Evolutionary conservation across 2,329 filamentous ascomycete genomes (phyloP), one percentile per base, ranked within the genome.

Genomic region (Microsporum audouinii): DNA sequence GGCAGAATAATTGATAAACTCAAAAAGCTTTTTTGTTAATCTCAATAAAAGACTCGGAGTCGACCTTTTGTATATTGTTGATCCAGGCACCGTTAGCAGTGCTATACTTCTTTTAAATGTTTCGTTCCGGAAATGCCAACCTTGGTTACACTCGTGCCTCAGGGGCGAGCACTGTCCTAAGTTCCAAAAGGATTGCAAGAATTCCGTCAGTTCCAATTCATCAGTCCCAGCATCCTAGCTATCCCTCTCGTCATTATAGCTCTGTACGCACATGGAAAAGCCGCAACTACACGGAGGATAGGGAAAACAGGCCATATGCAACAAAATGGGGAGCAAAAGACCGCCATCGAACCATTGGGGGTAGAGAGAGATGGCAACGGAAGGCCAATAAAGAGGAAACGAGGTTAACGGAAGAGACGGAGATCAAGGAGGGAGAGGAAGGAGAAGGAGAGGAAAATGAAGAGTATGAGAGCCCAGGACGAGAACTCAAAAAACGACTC

Each of bases 401-500:
- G 17, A 3, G 23, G 8, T 14, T 23, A 14, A 27, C 17, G 29
- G 12, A 39, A 36, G 34, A 29, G 6, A 29, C 1, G 23, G 34
- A 33, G n/a, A 3, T 39, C 17, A 5, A 10, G 49, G 23, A 33
- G 55, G 51, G 31, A 36, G 38, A 43, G 12, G 17, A 41, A 6
- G 51, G 17, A 5, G 60, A 43, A 5, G 51, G 7, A 43, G 39
- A 43, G n/a, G 39, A 58, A 33, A 17, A 36, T 57, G 33, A 34
- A 14, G 34, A 49, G 53, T 2, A 23, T n/a, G 60, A 38, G 14
- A 8, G 34, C 17, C 38, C 12, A 17, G 43, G 17, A 7, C 43
- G 31, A 5, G 23, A 33, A 59, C 55, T 62, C 62, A 51, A 51
- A 66, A 65, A 63, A 56, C 63, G 47, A 62, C 57, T 60, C 65